Evolutionary conservation across 306 rosid species (phyloP), one percentile per base, ranked within the genome.

Genomic region (Pyrus pyrifolia): DNA sequence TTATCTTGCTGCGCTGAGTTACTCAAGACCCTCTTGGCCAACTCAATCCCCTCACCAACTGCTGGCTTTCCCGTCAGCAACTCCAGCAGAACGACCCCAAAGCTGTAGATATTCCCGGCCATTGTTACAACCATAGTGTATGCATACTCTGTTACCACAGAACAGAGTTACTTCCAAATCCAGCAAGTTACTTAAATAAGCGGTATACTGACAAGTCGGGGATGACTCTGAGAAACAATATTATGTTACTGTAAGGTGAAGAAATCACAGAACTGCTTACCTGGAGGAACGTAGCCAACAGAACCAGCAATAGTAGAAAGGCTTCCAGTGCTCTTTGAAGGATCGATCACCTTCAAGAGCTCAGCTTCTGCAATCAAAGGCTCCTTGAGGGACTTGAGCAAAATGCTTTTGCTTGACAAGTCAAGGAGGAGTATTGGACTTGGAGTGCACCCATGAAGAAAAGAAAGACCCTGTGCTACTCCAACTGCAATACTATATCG

Each of bases 251-350:
- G 46, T 10, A 72, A 55, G 66, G 46, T 67, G 18, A 52, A 66
- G 60, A 49, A 49, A 49, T 31, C 33, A 63, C n/a, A 70, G 53
- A 83, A 76, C 65, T 73, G 64, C 87, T 79, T 59, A 95, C 97
- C 98, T 84, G 97, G 98, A 81, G 98, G 98, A 75, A 95, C 86
- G 76, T 92, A 95, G 77, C 99, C 99, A 57, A 90, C 97, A 59
- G 97, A 88, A 82, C 99, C 99, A 84, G 96, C 93, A 61, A 95
- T 87, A 15, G 88, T 87, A 21, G 93, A 95, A 67, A 95, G 82
- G 82, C 89, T 95, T 71, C 92, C 99, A 0, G 92, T 88, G 84
- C 97, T 92, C 84, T 82, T 95, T 35, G 96, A 85, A 69, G 96
- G 97, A 82, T 95, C 97, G 55, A 91, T 92, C 85, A 92, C 89